Base-by-base conservation (phyloP, 176 grass and related monocot species). In the Zea luxurians region DNA sequence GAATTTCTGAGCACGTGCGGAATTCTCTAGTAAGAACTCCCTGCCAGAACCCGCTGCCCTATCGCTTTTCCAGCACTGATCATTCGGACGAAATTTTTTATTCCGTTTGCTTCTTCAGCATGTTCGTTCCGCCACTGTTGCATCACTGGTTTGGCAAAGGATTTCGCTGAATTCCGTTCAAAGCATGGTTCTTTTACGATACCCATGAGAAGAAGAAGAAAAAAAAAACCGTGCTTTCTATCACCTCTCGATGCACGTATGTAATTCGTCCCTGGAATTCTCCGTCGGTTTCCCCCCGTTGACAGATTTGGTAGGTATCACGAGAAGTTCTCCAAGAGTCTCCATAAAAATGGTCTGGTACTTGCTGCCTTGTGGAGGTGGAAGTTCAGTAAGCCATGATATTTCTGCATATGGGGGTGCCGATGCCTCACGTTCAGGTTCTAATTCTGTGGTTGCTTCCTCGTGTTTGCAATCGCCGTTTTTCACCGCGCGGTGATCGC, bases 81-180 rank as follows among this genome's bases (percentile, higher is more conserved):
- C 60, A 44, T 18, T 34, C 50, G 13, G 36, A 2, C 5, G 13
- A 10, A 21, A 42, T 12, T 12, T 41, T 41, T 27, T 27, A 10
- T 78, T 45, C 27, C 60, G 37, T 52, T 72, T 9, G 35, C 54
- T 85, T 47, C 48, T 73, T 12, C 8, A 47, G 42, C 37, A 48
- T 53, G 48, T 74, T 58, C 48, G 40, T 66, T 15, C 11, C 78
- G 11, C 34, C 20, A 46, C 27, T 64, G 35, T 40, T 63, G 38
- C 42, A 50, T 61, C 8, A n/a, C 66, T 69, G 43, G 60, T 71
- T 71, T 36, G 37, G 36, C 35, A 35, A 77, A 5, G 4, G 36
- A 68, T 37, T 45, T 27, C 38, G 15, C 38, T 71, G 57, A 71
- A 84, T 42, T 84, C 2, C 13, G 17, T 80, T 48, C 8, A 34